phyloP scores from a whole-genome alignment of 2,329 filamentous ascomycete genomes.

The Fusarium caatingaense region DNA sequence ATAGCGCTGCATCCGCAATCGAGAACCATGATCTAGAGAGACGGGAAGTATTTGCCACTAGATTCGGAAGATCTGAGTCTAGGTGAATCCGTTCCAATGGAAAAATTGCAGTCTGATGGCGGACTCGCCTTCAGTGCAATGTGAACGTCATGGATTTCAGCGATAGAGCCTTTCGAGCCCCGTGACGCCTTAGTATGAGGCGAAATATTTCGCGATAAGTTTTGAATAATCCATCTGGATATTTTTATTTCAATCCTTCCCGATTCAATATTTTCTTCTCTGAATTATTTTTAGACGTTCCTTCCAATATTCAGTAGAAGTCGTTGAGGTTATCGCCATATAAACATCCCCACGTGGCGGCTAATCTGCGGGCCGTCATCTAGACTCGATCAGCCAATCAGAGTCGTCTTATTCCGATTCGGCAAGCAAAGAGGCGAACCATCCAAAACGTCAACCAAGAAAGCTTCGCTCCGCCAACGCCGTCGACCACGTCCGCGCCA shows the following conservation, averaged over 20 bases:
- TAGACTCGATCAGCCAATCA: slow-evolving; percentile 45
- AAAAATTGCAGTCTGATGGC: neutral
- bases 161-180: neutral
- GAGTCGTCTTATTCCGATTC: slow-evolving; percentile 44
- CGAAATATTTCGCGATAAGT: neutral
- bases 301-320: neutral
- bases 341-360: slow-evolving; percentile 33
- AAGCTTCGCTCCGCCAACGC: slow-evolving; percentile 33
- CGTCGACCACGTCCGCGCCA: slow-evolving; percentile 24
- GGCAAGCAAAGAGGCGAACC: slow-evolving; percentile 47
- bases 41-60: slow-evolving; percentile 5
- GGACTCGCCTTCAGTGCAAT: slow-evolving; percentile 1
- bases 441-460: slow-evolving; percentile 47
- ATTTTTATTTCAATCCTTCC: neutral
- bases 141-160: slow-evolving; percentile 28
- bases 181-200: slow-evolving; percentile 11
- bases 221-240: neutral
- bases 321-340: slow-evolving; percentile 23
- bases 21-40: neutral
- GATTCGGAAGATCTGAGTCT: neutral
- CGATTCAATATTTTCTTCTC: neutral
- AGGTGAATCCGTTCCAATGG: neutral
- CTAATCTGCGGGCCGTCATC: slow-evolving; percentile 46
- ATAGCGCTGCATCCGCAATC: neutral
- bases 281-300: neutral